phyloP scores from a whole-genome alignment of 345 rosid species.

The Salix koriyanagi region DNA sequence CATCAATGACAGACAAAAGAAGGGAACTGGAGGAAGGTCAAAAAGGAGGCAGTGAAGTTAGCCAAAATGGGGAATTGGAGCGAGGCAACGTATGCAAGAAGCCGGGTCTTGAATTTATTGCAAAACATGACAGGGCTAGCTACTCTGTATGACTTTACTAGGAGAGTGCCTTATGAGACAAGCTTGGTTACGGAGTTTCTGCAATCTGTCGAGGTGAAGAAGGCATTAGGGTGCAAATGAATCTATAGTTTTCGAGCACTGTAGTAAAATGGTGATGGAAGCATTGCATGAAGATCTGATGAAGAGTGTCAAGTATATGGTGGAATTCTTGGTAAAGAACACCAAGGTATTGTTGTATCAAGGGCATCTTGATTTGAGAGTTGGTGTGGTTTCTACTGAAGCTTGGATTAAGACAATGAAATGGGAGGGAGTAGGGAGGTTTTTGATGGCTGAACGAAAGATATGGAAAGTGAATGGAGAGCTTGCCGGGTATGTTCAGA shows the following conservation, averaged over 20 bases:
- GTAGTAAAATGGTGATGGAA: constrained; percentile 42
- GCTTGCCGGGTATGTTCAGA: constrained; percentile 70
- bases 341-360: constrained; percentile 62
- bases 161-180: constrained; percentile 43
- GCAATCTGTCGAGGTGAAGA: constrained; percentile 40
- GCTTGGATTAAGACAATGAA: constrained; percentile 73
- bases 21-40: constrained; percentile 52
- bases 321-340: constrained; percentile 50
- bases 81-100: constrained; percentile 56
- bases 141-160: constrained; percentile 52
- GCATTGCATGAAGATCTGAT: constrained; percentile 48
- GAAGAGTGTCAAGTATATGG: constrained; percentile 73
- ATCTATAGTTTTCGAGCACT: constrained; percentile 41
- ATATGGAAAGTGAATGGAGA: constrained; percentile 54
- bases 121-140: constrained; percentile 70
- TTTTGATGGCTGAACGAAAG: constrained; percentile 46
- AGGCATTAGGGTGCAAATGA: constrained; percentile 44
- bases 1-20: constrained; percentile 60
- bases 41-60: constrained; percentile 31
- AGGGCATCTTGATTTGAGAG: constrained; percentile 57
- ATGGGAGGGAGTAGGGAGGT: constrained; percentile 49
- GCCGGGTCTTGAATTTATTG: constrained; percentile 26
- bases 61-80: constrained; percentile 48
- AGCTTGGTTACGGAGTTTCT: constrained; percentile 36
- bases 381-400: constrained; percentile 65